Conservation (phyloP, 2,329 filamentous ascomycete species). For the Colletotrichum trifolii region DNA sequence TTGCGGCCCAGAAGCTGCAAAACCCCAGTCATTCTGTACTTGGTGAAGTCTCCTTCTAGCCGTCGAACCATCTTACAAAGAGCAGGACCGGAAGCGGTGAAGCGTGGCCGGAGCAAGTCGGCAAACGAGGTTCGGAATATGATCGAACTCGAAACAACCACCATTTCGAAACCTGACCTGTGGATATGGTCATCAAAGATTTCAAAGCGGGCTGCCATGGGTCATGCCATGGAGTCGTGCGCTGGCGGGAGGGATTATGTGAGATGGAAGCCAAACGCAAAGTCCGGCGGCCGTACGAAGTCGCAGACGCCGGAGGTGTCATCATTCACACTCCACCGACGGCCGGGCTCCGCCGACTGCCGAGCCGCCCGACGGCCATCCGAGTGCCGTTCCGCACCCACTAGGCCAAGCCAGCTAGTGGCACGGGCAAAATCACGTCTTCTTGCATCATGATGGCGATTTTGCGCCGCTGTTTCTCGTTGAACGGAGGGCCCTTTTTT, state of each 20-base stretch:
- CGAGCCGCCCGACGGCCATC: constrained; percentile 28
- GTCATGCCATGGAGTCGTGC: constrained; percentile 12
- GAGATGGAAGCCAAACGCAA: constrained; percentile 8
- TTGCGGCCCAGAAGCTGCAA: no score
- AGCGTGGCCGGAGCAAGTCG: constrained; percentile 4
- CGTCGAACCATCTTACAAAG: neutral
- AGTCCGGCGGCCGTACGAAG: constrained; percentile 13
- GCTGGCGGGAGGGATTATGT: constrained; percentile 20
- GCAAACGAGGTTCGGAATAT: constrained; percentile 15
- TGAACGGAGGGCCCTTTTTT: neutral
- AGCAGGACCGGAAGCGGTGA: constrained; percentile 13
- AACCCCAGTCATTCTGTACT: neutral
- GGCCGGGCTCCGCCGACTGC: constrained; percentile 30
- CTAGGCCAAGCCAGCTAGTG: constrained; percentile 31
- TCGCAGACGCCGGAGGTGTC: constrained; percentile 9
- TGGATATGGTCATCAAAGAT: constrained; percentile 23
- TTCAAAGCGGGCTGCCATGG: constrained; percentile 18
- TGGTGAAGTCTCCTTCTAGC: neutral
- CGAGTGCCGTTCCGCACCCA: constrained; percentile 27
- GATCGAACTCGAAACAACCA: constrained; percentile 19
- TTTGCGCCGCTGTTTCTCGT: constrained; percentile 14
- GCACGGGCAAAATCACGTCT: constrained; percentile 33
- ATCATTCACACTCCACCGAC: constrained; percentile 5
- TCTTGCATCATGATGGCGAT: constrained; percentile 35
- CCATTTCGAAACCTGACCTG: constrained; percentile 20